Conservation (phyloP, 768 basidiomycete species). For the Holtermanniella nyarrowii region DNA sequence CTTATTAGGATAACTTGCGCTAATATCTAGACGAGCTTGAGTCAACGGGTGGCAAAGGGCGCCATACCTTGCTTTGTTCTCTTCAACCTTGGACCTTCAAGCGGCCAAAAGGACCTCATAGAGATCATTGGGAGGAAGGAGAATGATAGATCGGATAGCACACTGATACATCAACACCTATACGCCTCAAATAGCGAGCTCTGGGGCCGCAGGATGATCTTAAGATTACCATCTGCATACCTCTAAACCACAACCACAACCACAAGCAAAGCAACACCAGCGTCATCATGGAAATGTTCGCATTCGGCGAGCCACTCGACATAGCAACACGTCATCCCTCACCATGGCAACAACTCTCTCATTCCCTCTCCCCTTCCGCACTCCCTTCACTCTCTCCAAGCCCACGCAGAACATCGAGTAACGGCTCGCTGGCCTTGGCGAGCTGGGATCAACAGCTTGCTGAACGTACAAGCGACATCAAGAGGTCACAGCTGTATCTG, state of each 20-base stretch:
- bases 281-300: neutral
- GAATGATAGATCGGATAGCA: neutral
- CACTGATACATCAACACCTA: neutral
- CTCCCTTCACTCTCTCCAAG: constrained; percentile 4
- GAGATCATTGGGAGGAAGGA: no score
- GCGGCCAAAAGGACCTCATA: no score
- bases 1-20: no score
- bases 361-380: constrained; percentile 23
- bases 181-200: neutral
- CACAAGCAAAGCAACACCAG: neutral
- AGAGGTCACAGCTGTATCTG: constrained; percentile 19
- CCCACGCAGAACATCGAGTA: neutral
- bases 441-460: constrained; percentile 22
- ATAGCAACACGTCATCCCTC: constrained; percentile 19
- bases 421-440: constrained; percentile 14
- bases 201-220: neutral
- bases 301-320: neutral
- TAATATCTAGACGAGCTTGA: no score
- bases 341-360: constrained; percentile 32
- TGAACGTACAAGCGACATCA: constrained; percentile 7
- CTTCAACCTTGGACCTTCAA: no score
- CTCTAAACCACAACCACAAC: neutral
- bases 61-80: no score
- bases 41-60: no score
- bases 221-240: neutral